Evolutionary conservation across 2,329 filamentous ascomycete genomes (phyloP), one percentile per base, ranked within the genome.

Genomic region (Talaromyces rugulosus): DNA sequence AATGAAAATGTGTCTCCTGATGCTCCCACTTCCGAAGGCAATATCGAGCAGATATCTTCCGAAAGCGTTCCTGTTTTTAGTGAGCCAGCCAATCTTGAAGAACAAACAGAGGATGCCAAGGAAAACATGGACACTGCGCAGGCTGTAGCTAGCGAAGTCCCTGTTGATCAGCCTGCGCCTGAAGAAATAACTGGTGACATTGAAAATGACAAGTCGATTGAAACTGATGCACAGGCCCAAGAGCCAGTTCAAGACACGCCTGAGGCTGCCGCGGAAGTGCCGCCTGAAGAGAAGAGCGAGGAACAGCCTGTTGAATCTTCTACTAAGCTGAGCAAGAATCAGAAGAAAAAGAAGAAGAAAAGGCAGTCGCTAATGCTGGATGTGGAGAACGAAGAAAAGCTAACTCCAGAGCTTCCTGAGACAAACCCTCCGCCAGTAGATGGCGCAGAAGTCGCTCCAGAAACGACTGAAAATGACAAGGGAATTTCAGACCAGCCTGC

Each of bases 331-430:
- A 63, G 42, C 51, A 71, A 73, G 59, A 73, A 71, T 60, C 67
- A 71, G 42, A 73, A 74, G 62, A 70, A 71, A 58, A 70, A 71
- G 58, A 70, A 69, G 62, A 71, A 68, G 62, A 69, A 67, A 55
- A 65, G 63, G 11, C 66, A 66, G 30, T 68, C 67, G 30, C 16
- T 54, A 16, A 54, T 52, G 23, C 30, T 56, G 14, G 61, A 60
- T 62, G 59, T 34, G 30, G 23, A 47, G 11, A 47, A 44, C 30
- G 56, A 6, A 18, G 58, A 50, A 40, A 57, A 58, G 9, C 23
- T 12, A 23, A 16, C 40, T 8, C 31, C 40, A 40, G 63, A 58
- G 59, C 31, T 47, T 42, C 31, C 28, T 54, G 58, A 54, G 30
- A 28, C 59, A 34, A 33, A 50, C 30, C 57, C 42, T 40, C 5